Base-by-base conservation (phyloP, 2,329 filamentous ascomycete species). In the Fusarium verticillioides region DNA sequence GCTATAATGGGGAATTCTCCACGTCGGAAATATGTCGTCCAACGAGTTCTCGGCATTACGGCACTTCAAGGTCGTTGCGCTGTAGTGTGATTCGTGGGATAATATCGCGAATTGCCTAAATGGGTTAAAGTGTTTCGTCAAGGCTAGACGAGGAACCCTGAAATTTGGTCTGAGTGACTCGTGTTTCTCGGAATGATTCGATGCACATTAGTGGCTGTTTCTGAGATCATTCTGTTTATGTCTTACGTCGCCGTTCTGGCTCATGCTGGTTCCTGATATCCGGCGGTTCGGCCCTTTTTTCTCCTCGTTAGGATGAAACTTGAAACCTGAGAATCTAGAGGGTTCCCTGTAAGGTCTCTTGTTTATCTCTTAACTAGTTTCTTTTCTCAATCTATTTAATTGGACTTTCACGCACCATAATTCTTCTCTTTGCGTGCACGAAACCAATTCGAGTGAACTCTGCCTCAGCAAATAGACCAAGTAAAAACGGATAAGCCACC, bases 361-460 rank as follows among this genome's bases (percentile, higher is more conserved):
- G 30, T 34, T 34, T 7, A 34, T 34, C 34, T 34, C 34, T 34
- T 34, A 16, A 34, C 26, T 26, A 26, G 26, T 26, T 26, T 26
- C 26, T 26, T 26, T 26, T 26, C 26, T 26, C 26, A 26, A 26
- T 7, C 26, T 26, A 26, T 26, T 26, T 26, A 26, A 26, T 26
- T 26, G 26, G 7, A 26, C 26, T 26, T 7, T 26, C 26, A 26
- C 26, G 26, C 26, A 7, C 26, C 13, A 34, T 2, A 8, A 0
- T 3, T 2, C 9, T 15, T 15, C 12, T 52, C 6, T 2, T 3
- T 26, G 2, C 6, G 9, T 26, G 3, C n/a, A 26, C 6, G 2
- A 15, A 5, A 8, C 9, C 21, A 9, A 23, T 11, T 26, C 4
- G 1, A 18, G 7, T 49, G 0, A 32, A 32, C 21, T 6, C 21